These are phyloP conservation scores for Prunus campanulata DNA, from an alignment of 306 rosid genomes.

Conservation along the genomic window DNA sequence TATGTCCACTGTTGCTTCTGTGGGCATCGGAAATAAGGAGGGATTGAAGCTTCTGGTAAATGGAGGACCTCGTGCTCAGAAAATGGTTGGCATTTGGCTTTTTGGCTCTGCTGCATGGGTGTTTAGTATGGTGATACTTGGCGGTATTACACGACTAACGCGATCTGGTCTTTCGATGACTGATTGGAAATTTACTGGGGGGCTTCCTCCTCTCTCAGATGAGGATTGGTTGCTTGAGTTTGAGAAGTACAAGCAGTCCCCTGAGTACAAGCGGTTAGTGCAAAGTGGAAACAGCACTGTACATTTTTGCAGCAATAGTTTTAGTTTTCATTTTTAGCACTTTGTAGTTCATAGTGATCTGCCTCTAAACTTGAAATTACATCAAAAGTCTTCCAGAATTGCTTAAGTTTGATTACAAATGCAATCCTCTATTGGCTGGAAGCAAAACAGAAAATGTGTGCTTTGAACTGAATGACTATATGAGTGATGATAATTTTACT, in stretches of 20 bases:
- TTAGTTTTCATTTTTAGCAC: not conserved
- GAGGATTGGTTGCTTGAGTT: constrained; percentile 75
- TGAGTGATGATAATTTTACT: not conserved
- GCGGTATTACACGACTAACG: constrained; percentile 82
- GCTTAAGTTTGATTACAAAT: not conserved
- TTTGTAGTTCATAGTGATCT: constrained; percentile 39
- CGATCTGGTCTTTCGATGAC: constrained; percentile 95
- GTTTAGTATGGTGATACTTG: constrained; percentile 87
- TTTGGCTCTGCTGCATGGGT: constrained; percentile 93
- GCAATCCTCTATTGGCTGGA: not conserved
- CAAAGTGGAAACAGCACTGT: constrained; percentile 1
- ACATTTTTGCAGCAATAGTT: not conserved
- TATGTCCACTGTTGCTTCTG: constrained; percentile 43
- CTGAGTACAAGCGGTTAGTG: constrained; percentile 74
- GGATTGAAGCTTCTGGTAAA: constrained; percentile 65
- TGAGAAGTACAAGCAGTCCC: constrained; percentile 81
- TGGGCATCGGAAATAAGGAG: constrained; percentile 39
- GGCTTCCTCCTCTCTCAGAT: constrained; percentile 65
- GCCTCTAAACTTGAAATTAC: not conserved
- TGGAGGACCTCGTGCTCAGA: constrained; percentile 69
- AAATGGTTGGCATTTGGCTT: constrained; percentile 84
- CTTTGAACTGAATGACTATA: not conserved
- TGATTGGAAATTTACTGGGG: constrained; percentile 84
- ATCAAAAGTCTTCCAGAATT: not conserved
- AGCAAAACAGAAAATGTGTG: not conserved